Base-by-base conservation (phyloP, 1,284 basidiomycete species). In the Lentinus polychrous region DNA sequence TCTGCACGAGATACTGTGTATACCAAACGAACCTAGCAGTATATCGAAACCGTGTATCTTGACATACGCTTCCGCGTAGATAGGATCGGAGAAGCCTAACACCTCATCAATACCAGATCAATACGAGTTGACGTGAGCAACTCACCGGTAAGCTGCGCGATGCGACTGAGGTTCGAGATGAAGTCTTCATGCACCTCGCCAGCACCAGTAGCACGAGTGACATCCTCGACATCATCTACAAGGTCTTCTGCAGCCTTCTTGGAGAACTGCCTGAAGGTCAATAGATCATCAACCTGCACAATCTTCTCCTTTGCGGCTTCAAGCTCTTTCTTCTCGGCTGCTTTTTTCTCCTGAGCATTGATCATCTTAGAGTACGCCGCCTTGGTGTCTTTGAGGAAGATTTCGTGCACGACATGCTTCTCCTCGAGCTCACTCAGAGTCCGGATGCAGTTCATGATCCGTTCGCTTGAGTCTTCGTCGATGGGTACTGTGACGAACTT, bases 11-110 rank as follows among this genome's bases (percentile, higher is more conserved):
- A 43, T 31, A 27, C 40, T 23, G 24, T 39, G 33, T 23, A 23
- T 20, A 35, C 45, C 15, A 15, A 40, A 54, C 74, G 22, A 45
- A 89, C 88, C 88, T 3, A 97, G 80, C 46, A 94, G 71, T 59
- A 99, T 98, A 67, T 99, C 96, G 64, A 99, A 99, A 46, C 95
- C 94, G 59, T 98, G 92, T 64, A 99, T 93, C 66, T 95, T 96
- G 59, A 99, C 94, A 59, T 94, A 94, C 1, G 95, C 95, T 66
- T 99, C 96, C 4, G 95, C 94, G 60, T 99, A 99, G 51, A 99
- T 93, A 1, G 95, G 92, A 64, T 99, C 96, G 20, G 94, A 98
- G 75, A 99, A 99, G 27, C 94, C 93, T 87, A 54, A 8, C 40
- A 42, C 14, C 27, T 14, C 36, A 34, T 37, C 31, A 33, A 44